phyloP scores from a whole-genome alignment of 768 basidiomycete species.

The Arthromyces matolae region DNA sequence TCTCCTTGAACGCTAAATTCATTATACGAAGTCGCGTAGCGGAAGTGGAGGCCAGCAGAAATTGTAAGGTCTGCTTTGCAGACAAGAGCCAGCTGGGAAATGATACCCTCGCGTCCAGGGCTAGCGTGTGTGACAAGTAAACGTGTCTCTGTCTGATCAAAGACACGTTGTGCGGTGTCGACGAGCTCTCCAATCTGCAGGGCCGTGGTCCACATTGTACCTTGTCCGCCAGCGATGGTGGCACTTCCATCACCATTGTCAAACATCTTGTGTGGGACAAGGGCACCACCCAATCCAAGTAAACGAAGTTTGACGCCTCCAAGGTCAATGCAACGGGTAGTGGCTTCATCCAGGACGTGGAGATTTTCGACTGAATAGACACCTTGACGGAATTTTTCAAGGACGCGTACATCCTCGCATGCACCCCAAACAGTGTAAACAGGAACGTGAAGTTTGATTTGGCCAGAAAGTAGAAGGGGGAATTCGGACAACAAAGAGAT shows the following conservation, averaged over 20 bases:
- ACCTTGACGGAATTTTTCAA: constrained; percentile 89
- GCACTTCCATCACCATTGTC: constrained; percentile 91
- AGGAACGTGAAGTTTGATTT: constrained; percentile 87
- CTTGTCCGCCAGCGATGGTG: constrained; percentile 97
- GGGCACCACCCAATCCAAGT: constrained; percentile 93
- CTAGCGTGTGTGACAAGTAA: constrained; percentile 90
- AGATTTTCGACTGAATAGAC: constrained; percentile 86
- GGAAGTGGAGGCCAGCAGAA: constrained; percentile 95
- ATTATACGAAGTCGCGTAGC: constrained; percentile 94
- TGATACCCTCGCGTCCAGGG: constrained; percentile 89
- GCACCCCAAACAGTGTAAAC: constrained; percentile 98
- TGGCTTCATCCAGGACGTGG: constrained; percentile 90
- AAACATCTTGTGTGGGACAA: constrained; percentile 93
- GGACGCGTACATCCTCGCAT: constrained; percentile 89
- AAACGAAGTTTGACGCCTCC: constrained; percentile 92
- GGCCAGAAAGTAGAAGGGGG: constrained; percentile 83
- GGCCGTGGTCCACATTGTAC: constrained; percentile 98
- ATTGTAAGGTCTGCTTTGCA: constrained; percentile 94
- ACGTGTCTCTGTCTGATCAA: constrained; percentile 90
- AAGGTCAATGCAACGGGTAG: constrained; percentile 87
- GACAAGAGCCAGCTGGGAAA: constrained; percentile 84
- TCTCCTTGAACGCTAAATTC: constrained; percentile 93
- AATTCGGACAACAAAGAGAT: constrained; percentile 90
- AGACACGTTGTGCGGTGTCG: constrained; percentile 93
- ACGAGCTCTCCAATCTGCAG: constrained; percentile 97